Percentiles rank a stretch among this genome's conserved stretches.
Conservation (phyloP, 2,329 filamentous ascomycete species). For the Talaromyces sp. region DNA sequence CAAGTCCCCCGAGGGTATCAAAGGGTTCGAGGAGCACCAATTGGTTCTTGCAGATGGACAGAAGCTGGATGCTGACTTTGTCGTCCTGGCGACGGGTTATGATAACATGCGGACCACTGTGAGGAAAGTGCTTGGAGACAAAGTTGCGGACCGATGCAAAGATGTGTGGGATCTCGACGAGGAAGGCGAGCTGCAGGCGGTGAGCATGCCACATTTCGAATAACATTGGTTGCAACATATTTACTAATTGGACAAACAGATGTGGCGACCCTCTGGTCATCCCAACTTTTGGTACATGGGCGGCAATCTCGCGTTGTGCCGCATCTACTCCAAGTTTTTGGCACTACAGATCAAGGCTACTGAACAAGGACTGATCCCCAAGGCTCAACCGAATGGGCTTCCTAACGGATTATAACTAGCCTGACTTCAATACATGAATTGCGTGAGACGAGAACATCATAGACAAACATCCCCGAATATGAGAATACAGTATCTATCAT, state of each 20-base stretch:
- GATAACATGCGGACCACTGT: slow-evolving; percentile 64
- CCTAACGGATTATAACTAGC: neutral
- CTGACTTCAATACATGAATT: neutral
- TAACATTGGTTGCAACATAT: neutral
- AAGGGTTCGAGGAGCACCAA: slow-evolving; percentile 43
- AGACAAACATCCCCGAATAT: neutral
- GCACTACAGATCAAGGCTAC: slow-evolving; percentile 47
- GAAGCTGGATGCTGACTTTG: slow-evolving; percentile 55
- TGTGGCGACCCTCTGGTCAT: slow-evolving; percentile 56
- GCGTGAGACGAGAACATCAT: neutral
- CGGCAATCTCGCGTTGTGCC: slow-evolving; percentile 58
- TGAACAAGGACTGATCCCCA: slow-evolving; percentile 31
- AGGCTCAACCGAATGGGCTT: neutral
- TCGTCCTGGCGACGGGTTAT: slow-evolving; percentile 61
- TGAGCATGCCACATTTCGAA: slow-evolving; percentile 13
- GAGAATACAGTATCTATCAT: neutral
- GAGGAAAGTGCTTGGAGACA: slow-evolving; percentile 56
- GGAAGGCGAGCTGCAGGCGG: slow-evolving; percentile 49
- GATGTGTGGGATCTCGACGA: slow-evolving; percentile 59
- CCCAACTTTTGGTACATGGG: slow-evolving; percentile 63
- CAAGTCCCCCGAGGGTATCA: slow-evolving; percentile 50
- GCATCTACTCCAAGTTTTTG: slow-evolving; percentile 53
- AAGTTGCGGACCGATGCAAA: slow-evolving; percentile 52
- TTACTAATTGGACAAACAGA: slow-evolving; percentile 5
- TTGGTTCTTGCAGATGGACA: slow-evolving; percentile 49